Evolutionary conservation across 805 yeast genomes (phyloP).

Genomic region (Metschnikowia colocasiae): DNA sequence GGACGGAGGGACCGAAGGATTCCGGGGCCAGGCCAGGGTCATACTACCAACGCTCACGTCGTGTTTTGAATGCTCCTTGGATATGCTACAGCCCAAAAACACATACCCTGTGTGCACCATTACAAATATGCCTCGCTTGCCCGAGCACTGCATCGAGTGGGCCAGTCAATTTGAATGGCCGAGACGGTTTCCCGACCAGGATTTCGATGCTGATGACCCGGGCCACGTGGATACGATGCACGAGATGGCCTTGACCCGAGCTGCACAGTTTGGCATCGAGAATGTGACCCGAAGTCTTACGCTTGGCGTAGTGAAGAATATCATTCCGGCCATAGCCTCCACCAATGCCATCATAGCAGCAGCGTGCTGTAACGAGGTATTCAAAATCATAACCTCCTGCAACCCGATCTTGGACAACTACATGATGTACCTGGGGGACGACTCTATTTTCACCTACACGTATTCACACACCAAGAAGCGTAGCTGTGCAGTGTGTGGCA

Average conservation of each 20-base stretch:
- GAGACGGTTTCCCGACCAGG: conserved; percentile 38
- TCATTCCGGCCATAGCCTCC: conserved; percentile 91
- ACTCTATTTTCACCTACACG: conserved; percentile 70
- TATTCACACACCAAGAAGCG: conserved; percentile 58
- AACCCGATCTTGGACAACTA: conserved; percentile 69
- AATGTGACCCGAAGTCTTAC: conserved; percentile 72
- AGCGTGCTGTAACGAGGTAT: conserved; percentile 79
- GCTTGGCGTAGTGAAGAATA: conserved; percentile 84
- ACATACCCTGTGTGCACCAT: conserved; percentile 91
- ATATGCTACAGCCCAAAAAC: conserved; percentile 58
- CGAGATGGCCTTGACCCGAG: conserved; percentile 53
- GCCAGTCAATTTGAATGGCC: conserved; percentile 78
- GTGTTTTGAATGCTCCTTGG: conserved; percentile 89
- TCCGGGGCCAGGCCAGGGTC: conserved; percentile 85
- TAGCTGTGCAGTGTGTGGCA: conserved; percentile 78
- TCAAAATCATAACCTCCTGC: conserved; percentile 69
- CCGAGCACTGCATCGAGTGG: conserved; percentile 95
- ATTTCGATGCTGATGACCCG: conserved; percentile 65
- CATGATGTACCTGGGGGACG: conserved; percentile 84
- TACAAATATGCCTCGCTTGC: conserved; percentile 88
- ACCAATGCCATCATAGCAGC: conserved; percentile 93
- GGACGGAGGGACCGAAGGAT: conserved; percentile 96
- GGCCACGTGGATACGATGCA: conserved; percentile 65
- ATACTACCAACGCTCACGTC: conserved; percentile 82
- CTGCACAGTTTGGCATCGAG: conserved; percentile 59